Conservation (phyloP, 371 early-diverging fungal species). For the Mortierella sp. region DNA sequence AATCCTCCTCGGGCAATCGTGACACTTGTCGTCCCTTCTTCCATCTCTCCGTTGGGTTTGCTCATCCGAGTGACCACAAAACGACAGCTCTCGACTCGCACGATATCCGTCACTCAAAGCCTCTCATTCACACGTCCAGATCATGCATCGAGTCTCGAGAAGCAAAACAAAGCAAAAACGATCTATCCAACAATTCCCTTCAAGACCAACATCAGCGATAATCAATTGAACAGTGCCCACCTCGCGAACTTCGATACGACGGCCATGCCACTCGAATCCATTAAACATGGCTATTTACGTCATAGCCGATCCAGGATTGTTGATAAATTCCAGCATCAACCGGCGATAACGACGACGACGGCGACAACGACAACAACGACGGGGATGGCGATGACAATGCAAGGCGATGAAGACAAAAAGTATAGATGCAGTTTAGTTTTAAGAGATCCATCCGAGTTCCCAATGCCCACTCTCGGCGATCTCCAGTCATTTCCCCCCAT, state of each 20-base stretch:
- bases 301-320: neutral
- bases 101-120: conserved; percentile 2
- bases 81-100: conserved; percentile 5
- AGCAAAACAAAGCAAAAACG: neutral
- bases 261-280: conserved; percentile 83
- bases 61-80: neutral
- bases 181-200: neutral
- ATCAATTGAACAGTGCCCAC: conserved; percentile 59
- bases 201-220: conserved; percentile 10
- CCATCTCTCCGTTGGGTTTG: conserved; percentile 2
- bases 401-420: conserved; percentile 11
- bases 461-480: conserved; percentile 3
- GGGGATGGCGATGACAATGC: neutral
- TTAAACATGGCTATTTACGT: conserved; percentile 69
- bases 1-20: neutral
- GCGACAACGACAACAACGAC: conserved; percentile 2
- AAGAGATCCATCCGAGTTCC: conserved; percentile 3
- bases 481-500: neutral
- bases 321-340: neutral
- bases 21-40: neutral
- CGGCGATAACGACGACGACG: neutral
- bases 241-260: conserved; percentile 84
- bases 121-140: conserved; percentile 1
- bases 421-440: conserved; percentile 15
- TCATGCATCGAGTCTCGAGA: neutral